phyloP scores from a whole-genome alignment of 1,139 yeast species.

The Pichia inconspicua region DNA sequence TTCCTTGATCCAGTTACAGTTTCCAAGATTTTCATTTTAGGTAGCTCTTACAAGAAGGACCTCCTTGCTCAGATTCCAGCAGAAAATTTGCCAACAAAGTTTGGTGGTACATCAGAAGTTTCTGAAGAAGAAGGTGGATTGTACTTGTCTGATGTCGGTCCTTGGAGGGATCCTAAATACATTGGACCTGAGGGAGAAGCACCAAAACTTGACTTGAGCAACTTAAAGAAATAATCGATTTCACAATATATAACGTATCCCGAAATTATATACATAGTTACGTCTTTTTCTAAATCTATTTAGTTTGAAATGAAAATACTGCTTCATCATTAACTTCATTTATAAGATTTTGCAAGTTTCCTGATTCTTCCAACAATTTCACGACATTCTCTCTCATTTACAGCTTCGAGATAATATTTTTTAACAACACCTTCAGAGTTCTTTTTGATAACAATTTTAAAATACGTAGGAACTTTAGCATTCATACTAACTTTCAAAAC shows the following conservation, averaged over 20 bases:
- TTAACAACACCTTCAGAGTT: constrained; percentile 43
- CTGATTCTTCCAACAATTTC: constrained; percentile 68
- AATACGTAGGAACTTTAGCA: constrained; percentile 66
- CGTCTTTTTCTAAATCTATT: neutral
- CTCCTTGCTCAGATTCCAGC: constrained; percentile 87
- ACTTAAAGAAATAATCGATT: neutral
- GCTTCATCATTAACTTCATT: neutral
- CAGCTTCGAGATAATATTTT: constrained; percentile 82
- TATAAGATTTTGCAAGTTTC: constrained; percentile 14
- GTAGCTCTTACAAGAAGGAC: constrained; percentile 71
- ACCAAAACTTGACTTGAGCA: constrained; percentile 30
- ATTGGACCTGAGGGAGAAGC: constrained; percentile 87
- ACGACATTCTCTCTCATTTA: constrained; percentile 49
- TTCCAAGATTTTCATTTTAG: constrained; percentile 83
- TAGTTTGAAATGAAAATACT: neutral
- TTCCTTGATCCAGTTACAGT: constrained; percentile 98
- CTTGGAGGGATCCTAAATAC: constrained; percentile 87
- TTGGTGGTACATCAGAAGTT: constrained; percentile 74
- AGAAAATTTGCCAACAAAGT: constrained; percentile 83
- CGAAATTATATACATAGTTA: no score
- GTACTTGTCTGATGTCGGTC: constrained; percentile 86
- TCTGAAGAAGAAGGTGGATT: constrained; percentile 67
- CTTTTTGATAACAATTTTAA: constrained; percentile 75
- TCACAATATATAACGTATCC: neutral
- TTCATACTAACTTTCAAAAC: constrained; percentile 71